phyloP scores from a whole-genome alignment of 1,284 basidiomycete genomes.

The Sparassis latifolia region DNA sequence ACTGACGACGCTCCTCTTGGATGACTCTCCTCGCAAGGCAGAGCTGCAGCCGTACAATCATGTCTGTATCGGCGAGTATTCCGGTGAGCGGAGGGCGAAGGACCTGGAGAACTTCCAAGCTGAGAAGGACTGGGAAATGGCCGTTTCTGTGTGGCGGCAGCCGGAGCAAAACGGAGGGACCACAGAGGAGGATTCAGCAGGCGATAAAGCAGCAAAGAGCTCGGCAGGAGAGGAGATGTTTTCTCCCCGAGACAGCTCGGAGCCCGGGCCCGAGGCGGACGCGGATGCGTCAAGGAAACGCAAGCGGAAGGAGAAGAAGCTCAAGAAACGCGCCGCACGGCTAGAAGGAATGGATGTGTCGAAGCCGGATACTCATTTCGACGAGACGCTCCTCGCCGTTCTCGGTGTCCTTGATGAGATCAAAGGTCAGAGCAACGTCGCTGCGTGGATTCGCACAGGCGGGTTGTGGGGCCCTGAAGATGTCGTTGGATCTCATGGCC shows the following conservation, averaged over 20 bases:
- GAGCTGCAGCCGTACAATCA: constrained; percentile 78
- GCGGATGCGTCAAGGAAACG: constrained; percentile 14
- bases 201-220: neutral
- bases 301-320: constrained; percentile 14
- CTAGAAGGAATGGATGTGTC: constrained; percentile 5
- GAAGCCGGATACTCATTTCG: constrained; percentile 31
- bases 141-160: neutral
- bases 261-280: neutral
- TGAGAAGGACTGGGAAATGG: constrained; percentile 10
- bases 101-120: constrained; percentile 34
- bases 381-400: constrained; percentile 61
- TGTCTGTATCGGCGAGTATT: constrained; percentile 68
- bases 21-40: constrained; percentile 78
- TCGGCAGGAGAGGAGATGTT: neutral
- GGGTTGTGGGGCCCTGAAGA: constrained; percentile 37
- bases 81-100: constrained; percentile 32
- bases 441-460: constrained; percentile 59
- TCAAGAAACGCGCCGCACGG: constrained; percentile 13
- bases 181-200: neutral
- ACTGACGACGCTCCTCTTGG: constrained; percentile 69
- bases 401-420: constrained; percentile 62
- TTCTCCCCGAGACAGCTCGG: neutral
- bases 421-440: constrained; percentile 55
- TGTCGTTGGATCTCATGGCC: neutral
- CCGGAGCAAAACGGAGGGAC: too few relatives aligned